phyloP scores from a whole-genome alignment of 495 filamentous ascomycete genomes.

The Hypoxylon cercidicola region DNA sequence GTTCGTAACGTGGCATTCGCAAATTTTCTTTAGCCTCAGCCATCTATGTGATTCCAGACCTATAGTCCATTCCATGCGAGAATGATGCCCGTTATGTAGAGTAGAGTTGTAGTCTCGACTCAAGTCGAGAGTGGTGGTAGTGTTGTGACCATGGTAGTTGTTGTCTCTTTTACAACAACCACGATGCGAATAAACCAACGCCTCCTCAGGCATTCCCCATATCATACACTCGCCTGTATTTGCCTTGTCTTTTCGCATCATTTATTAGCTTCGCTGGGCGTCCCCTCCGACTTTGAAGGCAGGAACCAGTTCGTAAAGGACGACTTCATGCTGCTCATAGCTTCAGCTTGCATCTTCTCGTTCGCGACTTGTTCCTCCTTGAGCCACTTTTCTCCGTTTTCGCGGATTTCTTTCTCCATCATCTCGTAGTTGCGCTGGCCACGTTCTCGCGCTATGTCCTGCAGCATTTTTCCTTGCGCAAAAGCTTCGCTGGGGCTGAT shows the following conservation, averaged over 20 bases:
- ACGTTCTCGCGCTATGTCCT: conserved; percentile 89
- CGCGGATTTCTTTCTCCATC: conserved; percentile 86
- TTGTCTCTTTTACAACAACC: conserved; percentile 23
- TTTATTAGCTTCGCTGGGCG: conserved; percentile 15
- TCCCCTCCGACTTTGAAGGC: conserved; percentile 28
- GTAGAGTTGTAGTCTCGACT: conserved; percentile 30
- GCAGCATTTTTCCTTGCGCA: conserved; percentile 91
- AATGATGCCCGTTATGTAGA: conserved; percentile 25
- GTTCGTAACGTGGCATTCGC: conserved; percentile 11
- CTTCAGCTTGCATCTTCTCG: conserved; percentile 87
- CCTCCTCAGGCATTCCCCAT: conserved; percentile 11
- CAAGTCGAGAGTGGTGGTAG: conserved; percentile 2
- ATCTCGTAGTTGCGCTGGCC: conserved; percentile 89
- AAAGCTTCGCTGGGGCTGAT: conserved; percentile 75
- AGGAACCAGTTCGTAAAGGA: conserved; percentile 63
- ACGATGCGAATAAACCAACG: conserved; percentile 17
- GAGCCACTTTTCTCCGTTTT: conserved; percentile 93
- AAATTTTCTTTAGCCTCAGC: conserved; percentile 25
- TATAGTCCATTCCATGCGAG: conserved; percentile 28
- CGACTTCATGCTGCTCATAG: conserved; percentile 81
- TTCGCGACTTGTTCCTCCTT: conserved; percentile 86
- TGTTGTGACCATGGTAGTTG: conserved; percentile 8
- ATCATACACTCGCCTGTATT: conserved; percentile 32
- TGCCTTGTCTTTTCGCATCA: conserved; percentile 12
- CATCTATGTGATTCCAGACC: conserved; percentile 13